These are phyloP conservation scores for Porcisia deanei DNA, from an alignment of 208 protist species.

Conservation along the genomic window DNA sequence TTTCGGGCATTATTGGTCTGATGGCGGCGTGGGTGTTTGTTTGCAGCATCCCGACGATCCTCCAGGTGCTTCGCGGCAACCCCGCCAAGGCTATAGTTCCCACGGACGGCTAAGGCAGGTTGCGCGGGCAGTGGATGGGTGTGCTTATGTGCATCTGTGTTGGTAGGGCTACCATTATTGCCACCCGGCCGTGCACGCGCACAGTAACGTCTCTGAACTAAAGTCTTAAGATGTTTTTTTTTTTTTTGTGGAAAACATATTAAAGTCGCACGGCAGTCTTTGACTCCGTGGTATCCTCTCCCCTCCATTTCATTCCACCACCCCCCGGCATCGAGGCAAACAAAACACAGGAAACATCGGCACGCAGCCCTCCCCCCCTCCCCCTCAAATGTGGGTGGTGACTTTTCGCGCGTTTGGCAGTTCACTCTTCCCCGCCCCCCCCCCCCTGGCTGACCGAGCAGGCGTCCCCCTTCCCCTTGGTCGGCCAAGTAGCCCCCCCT, in stretches of 20 bases:
- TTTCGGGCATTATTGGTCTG: constrained; percentile 59
- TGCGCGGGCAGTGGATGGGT: background rate
- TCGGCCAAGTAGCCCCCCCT: no score
- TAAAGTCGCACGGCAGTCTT: background rate
- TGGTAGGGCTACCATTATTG: background rate
- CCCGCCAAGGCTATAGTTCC: constrained; percentile 56
- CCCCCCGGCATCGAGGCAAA: background rate
- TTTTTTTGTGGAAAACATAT: background rate
- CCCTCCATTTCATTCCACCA: background rate
- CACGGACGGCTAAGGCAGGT: constrained; percentile 30
- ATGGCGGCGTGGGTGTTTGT: constrained; percentile 68
- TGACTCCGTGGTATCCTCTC: background rate
- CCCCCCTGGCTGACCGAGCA: background rate
- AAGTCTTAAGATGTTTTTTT: no score
- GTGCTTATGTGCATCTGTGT: background rate
- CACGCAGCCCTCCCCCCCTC: background rate
- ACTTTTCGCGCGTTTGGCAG: no score
- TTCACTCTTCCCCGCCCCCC: background rate
- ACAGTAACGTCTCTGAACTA: background rate
- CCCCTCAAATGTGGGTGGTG: background rate
- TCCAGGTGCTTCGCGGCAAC: constrained; percentile 38
- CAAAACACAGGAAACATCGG: no score
- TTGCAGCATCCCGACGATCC: constrained; percentile 62
- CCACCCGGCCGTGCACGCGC: background rate
- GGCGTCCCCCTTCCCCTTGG: no score